Conservation (phyloP, 2,329 filamentous ascomycete species). For the Penicillium sp. region DNA sequence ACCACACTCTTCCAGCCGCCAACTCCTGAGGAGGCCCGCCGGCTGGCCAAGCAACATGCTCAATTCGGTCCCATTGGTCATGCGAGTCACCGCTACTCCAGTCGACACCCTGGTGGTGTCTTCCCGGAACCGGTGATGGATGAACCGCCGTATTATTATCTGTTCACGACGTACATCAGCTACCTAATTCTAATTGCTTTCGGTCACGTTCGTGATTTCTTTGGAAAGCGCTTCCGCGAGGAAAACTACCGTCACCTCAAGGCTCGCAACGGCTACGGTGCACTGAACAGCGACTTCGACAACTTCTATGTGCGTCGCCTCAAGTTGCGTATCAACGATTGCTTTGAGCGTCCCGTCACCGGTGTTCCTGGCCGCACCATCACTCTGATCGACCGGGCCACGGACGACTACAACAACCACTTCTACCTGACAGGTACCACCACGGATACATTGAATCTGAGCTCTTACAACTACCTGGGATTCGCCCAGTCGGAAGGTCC, state of each 20-base stretch:
- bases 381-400: constrained; percentile 86
- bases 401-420: constrained; percentile 85
- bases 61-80: constrained; percentile 88
- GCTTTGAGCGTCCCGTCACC: constrained; percentile 88
- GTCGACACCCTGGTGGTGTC: constrained; percentile 77
- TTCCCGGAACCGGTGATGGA: constrained; percentile 86
- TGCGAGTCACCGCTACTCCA: constrained; percentile 81
- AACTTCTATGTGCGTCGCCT: constrained; percentile 94
- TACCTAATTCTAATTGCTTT: constrained; percentile 95
- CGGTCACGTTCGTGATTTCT: constrained; percentile 94
- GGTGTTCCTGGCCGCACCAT: constrained; percentile 94
- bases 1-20: constrained; percentile 87
- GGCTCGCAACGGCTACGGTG: constrained; percentile 84
- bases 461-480: constrained; percentile 98
- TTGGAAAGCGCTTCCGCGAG: constrained; percentile 91
- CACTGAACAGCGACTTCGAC: constrained; percentile 96
- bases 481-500: constrained; percentile 97
- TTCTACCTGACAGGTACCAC: constrained; percentile 87
- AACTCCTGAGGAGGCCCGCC: constrained; percentile 76
- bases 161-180: constrained; percentile 97
- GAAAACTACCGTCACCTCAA: constrained; percentile 84
- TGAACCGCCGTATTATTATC: constrained; percentile 93
- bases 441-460: constrained; percentile 96
- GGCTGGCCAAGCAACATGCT: constrained; percentile 75
- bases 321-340: constrained; percentile 95